These are phyloP conservation scores for Mimosa pudica DNA, from an alignment of 306 rosid species.

Conservation along the genomic window DNA sequence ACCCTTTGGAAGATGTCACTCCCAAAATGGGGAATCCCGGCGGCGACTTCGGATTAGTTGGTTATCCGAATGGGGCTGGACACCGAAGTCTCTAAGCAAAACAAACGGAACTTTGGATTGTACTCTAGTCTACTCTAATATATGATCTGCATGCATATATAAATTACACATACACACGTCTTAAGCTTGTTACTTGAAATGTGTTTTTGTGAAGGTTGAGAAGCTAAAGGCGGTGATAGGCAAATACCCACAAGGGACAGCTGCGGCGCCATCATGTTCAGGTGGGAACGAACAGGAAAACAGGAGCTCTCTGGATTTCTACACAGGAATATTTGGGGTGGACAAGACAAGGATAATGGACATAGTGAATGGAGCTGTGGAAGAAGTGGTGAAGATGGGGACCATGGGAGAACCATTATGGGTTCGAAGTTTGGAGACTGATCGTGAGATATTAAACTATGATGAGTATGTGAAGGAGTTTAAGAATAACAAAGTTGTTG, in stretches of 20 bases:
- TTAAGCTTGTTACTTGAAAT: not conserved
- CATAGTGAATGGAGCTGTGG: constrained; percentile 67
- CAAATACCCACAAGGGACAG: constrained; percentile 51
- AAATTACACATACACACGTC: not conserved
- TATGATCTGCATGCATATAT: not conserved
- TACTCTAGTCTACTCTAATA: too few relatives aligned
- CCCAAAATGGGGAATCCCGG: too few relatives aligned
- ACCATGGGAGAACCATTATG: constrained; percentile 74
- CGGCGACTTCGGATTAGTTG: too few relatives aligned
- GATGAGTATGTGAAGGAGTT: constrained; percentile 84
- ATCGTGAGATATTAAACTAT: constrained; percentile 84
- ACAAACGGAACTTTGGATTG: too few relatives aligned
- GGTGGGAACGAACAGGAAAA: constrained; percentile 68
- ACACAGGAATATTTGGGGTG: constrained; percentile 83
- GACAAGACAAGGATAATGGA: constrained; percentile 87
- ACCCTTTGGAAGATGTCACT: too few relatives aligned
- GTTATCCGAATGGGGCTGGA: too few relatives aligned
- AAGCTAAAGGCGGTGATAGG: constrained; percentile 65
- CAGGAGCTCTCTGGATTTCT: constrained; percentile 79
- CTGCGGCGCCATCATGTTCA: constrained; percentile 75
- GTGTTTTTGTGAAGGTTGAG: constrained; percentile 55
- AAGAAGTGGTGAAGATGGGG: constrained; percentile 86
- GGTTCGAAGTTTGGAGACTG: constrained; percentile 89
- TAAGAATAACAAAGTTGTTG: not conserved
- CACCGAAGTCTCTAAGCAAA: too few relatives aligned